Evolutionary conservation across 805 yeast species (phyloP).

Genomic region (Cyberlindnera japonica): DNA sequence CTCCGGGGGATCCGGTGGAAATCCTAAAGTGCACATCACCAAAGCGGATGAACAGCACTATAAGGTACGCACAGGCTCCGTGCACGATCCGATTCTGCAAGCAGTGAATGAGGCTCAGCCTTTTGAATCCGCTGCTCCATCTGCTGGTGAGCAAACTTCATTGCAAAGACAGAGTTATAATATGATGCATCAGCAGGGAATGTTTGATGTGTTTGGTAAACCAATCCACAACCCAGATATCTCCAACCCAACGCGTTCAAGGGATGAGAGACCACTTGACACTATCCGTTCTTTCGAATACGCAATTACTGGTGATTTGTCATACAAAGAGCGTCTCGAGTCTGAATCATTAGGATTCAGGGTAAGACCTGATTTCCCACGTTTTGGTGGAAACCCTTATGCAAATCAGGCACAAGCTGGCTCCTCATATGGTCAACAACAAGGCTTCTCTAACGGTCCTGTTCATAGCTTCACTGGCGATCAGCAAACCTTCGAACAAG

Average conservation of each 20-base stretch:
- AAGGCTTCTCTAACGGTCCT: slow-evolving; percentile 23
- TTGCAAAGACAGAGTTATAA: slow-evolving; percentile 27
- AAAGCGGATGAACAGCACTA: slow-evolving; percentile 50
- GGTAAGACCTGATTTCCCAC: slow-evolving; percentile 72
- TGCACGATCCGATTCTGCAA: slow-evolving; percentile 84
- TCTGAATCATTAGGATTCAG: slow-evolving; percentile 79
- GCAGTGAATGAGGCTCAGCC: slow-evolving; percentile 98
- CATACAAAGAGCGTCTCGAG: slow-evolving; percentile 78
- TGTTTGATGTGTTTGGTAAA: slow-evolving; percentile 83
- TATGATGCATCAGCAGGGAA: slow-evolving; percentile 46
- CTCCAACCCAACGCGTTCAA: slow-evolving; percentile 87
- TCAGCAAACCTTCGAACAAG: slow-evolving; percentile 57
- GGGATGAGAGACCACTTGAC: slow-evolving; percentile 96
- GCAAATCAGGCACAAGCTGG: slow-evolving; percentile 21
- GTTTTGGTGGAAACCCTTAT: slow-evolving; percentile 39
- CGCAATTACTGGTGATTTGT: slow-evolving; percentile 84
- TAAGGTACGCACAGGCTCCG: slow-evolving; percentile 63
- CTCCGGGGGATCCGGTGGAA: slow-evolving; percentile 29
- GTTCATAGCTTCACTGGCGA: slow-evolving; percentile 28
- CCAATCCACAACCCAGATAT: slow-evolving; percentile 76
- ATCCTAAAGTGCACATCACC: slow-evolving; percentile 39
- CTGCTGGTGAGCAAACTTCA: slow-evolving; percentile 19
- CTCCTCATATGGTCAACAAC: slow-evolving; percentile 3
- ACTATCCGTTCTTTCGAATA: slow-evolving; percentile 93
- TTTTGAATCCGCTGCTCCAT: slow-evolving; percentile 50